phyloP scores from a whole-genome alignment of 1,284 basidiomycete genomes.

The Moesziomyces aphidis region DNA sequence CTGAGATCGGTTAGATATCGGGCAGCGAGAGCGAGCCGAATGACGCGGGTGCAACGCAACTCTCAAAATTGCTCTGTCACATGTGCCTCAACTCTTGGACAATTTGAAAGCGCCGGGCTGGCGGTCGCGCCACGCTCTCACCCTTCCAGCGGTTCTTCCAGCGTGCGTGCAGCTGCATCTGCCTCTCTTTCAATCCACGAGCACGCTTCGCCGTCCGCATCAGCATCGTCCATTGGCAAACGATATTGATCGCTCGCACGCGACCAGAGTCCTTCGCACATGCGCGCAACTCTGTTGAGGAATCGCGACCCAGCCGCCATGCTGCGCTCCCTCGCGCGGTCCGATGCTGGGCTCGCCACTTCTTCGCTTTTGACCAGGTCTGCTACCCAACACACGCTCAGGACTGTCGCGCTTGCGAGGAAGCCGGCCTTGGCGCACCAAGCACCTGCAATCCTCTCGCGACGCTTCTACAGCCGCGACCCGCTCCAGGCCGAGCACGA shows the following conservation, averaged over 20 bases:
- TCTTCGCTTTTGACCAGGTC: slow-evolving; percentile 1
- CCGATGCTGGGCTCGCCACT: slow-evolving; percentile 1
- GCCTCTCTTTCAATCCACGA: neutral
- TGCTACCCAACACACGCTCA: slow-evolving; percentile 2
- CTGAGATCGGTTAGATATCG: too few species aligned
- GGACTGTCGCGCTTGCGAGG: neutral
- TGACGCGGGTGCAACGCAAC: neutral
- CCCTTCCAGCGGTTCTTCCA: neutral
- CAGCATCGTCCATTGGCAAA: neutral
- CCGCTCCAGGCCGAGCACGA: slow-evolving; percentile 60
- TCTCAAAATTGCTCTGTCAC: neutral
- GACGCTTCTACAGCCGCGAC: slow-evolving; percentile 44
- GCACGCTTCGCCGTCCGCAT: neutral
- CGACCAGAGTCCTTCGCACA: neutral
- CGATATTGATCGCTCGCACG: neutral
- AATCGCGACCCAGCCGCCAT: slow-evolving; percentile 18
- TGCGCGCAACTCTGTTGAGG: slow-evolving; percentile 26
- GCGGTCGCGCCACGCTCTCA: neutral
- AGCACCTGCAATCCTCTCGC: slow-evolving; percentile 1
- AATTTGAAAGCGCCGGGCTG: neutral
- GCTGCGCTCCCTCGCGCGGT: slow-evolving; percentile 6
- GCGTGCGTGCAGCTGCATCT: neutral
- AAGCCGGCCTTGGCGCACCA: neutral
- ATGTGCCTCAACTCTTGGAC: neutral
- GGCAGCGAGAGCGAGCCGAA: neutral